A percentile compares a stretch with the other conserved stretches of the same genome.
phyloP scores from a whole-genome alignment of 768 basidiomycete genomes.

The Galerina marginata region DNA sequence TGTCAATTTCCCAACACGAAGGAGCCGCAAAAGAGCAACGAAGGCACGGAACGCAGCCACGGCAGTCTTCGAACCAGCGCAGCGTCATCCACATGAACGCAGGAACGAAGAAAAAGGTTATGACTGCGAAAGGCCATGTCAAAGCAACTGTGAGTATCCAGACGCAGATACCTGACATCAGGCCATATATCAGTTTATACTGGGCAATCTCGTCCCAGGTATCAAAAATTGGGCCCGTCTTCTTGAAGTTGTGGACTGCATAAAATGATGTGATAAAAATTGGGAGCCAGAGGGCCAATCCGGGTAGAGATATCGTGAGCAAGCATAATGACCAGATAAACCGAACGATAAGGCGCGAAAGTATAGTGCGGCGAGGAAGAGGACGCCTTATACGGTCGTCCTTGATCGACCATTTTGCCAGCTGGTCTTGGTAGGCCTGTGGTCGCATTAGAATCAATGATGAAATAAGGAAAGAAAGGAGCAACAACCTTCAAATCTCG shows the following conservation, averaged over 20 bases:
- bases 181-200: slow-evolving; percentile 85
- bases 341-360: slow-evolving; percentile 70
- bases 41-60: slow-evolving; percentile 81
- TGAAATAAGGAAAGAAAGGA: background rate
- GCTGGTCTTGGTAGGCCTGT: slow-evolving; percentile 77
- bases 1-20: slow-evolving; percentile 63
- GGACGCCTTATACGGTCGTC: slow-evolving; percentile 84
- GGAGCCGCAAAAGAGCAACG: slow-evolving; percentile 60
- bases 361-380: slow-evolving; percentile 55
- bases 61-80: slow-evolving; percentile 87
- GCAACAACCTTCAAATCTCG: slow-evolving; percentile 63
- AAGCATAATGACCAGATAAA: slow-evolving; percentile 67
- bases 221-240: slow-evolving; percentile 81
- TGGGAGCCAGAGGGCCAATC: slow-evolving; percentile 83
- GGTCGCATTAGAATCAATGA: background rate
- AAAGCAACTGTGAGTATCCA: slow-evolving; percentile 59
- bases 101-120: slow-evolving; percentile 69
- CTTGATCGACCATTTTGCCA: slow-evolving; percentile 73
- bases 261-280: slow-evolving; percentile 74
- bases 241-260: slow-evolving; percentile 78
- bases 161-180: slow-evolving; percentile 73
- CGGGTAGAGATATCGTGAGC: slow-evolving; percentile 70
- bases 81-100: slow-evolving; percentile 88
- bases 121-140: slow-evolving; percentile 64
- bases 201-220: slow-evolving; percentile 92